Base-by-base conservation (phyloP, 306 rosid species). In the Dryas octopetala region DNA sequence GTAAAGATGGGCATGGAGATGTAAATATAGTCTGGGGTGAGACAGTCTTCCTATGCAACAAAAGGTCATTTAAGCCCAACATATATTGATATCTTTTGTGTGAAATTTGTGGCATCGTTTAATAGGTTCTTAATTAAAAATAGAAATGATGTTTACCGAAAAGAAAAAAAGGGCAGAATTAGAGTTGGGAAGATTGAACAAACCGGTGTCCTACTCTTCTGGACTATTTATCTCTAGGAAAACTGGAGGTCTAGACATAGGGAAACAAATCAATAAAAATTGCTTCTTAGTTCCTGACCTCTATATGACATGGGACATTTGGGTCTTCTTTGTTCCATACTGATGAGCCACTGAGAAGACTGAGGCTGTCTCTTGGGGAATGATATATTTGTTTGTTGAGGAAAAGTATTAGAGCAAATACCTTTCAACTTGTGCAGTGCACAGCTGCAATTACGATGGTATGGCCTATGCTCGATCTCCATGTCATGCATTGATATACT, bases 391-490 rank as follows among this genome's bases (percentile, higher is more conserved):
- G 62, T 76, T 13, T 77, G 81, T 0, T 44, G 80, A 80, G 83
- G 57, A 52, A 82, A 81, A 0, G 75, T 60, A 2, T 51, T 55
- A 44, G 73, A 73, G 61, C 80, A 69, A 28, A 32, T 26, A 14
- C 23, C 78, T 63, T 81, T 87, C 46, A 64, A 58, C 32, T 79
- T 84, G 73, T 91, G 93, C 54, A 93, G 75, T 26, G 89, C 89
- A 64, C 98, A 93, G 12, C 88, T 82, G 72, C 98, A 93, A 53
- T 93, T 89, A 44, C 89, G 89, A 65, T 93, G 98, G 83, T 90
- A 90, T 12, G 98, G 98, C 70, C 91, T 78, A 41, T 88, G 84
- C 59, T 92, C 89, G 14, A 90, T 44, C 10, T 70, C 61, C 78
- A 74, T 62, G 76, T 87, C 88, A 16, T 83, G 64, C 26, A 81